These are phyloP conservation scores for Elongisporangium senticosum DNA, from an alignment of 352 stramenopile species.

Conservation along the genomic window DNA sequence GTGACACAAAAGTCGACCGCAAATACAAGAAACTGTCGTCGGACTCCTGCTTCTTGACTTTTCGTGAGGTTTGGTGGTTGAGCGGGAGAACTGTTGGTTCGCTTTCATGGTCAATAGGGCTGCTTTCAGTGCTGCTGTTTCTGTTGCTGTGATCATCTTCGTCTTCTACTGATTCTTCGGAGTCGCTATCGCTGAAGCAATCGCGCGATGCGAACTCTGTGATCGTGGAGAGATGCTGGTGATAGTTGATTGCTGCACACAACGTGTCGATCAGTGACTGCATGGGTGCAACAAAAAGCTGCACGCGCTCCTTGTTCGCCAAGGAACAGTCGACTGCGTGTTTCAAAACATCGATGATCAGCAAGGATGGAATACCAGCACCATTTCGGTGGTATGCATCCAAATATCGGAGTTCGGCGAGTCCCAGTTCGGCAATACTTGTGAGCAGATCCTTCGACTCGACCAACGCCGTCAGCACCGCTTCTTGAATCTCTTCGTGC, in stretches of 20 bases:
- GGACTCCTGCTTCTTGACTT: background rate
- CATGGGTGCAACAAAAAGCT: slow-evolving; percentile 42
- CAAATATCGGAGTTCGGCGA: slow-evolving; percentile 61
- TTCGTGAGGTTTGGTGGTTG: background rate
- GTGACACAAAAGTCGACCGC: background rate
- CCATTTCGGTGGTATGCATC: slow-evolving; percentile 46
- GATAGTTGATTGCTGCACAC: slow-evolving; percentile 70
- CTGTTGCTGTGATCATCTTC: slow-evolving; percentile 13
- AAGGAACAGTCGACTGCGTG: slow-evolving; percentile 50
- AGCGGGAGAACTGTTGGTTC: background rate
- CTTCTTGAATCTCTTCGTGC: slow-evolving; percentile 51
- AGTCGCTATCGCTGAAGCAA: slow-evolving; percentile 76
- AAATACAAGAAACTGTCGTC: slow-evolving; percentile 16
- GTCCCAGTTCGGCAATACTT: slow-evolving; percentile 45
- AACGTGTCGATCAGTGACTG: slow-evolving; percentile 50
- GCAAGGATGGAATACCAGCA: slow-evolving; percentile 34
- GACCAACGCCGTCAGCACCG: slow-evolving; percentile 39
- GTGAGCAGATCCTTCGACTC: slow-evolving; percentile 40
- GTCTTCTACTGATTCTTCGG: slow-evolving; percentile 34
- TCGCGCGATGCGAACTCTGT: slow-evolving; percentile 61
- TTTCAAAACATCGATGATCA: slow-evolving; percentile 57
- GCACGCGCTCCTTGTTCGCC: slow-evolving; percentile 27
- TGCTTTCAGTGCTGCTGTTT: background rate
- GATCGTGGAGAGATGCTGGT: slow-evolving; percentile 72
- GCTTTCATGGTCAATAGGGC: background rate